Percentiles rank a stretch among this genome's conserved stretches.
Conservation (phyloP, 805 yeast species). For the Hanseniaspora thailandica region DNA sequence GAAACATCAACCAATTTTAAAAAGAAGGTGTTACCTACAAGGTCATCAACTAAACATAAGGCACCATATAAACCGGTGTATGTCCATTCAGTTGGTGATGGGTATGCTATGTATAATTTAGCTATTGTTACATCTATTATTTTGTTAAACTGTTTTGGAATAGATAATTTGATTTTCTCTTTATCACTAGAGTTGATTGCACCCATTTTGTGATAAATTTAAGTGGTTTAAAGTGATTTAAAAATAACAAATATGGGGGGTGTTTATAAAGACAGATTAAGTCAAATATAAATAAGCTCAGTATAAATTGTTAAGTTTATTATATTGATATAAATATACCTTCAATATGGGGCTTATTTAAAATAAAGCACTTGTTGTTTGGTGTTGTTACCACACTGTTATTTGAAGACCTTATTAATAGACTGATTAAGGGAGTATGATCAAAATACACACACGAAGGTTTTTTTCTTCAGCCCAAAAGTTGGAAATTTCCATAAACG, state of each 20-base stretch:
- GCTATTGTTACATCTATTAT: constrained; percentile 86
- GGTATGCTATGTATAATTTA: constrained; percentile 77
- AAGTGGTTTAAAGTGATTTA: background rate
- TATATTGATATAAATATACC: too few relatives aligned
- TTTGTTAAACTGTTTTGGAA: constrained; percentile 81
- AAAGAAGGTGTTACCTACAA: constrained; percentile 88
- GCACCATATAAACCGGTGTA: constrained; percentile 89
- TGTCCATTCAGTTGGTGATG: constrained; percentile 68
- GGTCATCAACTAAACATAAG: constrained; percentile 72
- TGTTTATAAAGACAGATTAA: too few relatives aligned
- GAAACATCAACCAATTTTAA: constrained; percentile 75
- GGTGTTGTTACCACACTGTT: too few relatives aligned
- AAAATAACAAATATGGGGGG: background rate
- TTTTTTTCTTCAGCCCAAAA: too few relatives aligned
- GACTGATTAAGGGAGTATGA: background rate
- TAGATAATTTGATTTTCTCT: constrained; percentile 75
- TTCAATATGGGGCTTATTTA: too few relatives aligned
- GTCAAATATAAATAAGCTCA: background rate
- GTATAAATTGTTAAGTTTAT: too few relatives aligned
- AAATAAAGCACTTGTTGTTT: too few relatives aligned
- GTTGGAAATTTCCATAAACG: too few relatives aligned
- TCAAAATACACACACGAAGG: background rate
- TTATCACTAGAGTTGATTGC: constrained; percentile 51
- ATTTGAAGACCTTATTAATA: background rate
- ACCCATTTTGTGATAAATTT: constrained; percentile 25